Evolutionary conservation across 257 asterid species (phyloP), one percentile per base, ranked within the genome.

Genomic region (Lithospermum erythrorhizon): DNA sequence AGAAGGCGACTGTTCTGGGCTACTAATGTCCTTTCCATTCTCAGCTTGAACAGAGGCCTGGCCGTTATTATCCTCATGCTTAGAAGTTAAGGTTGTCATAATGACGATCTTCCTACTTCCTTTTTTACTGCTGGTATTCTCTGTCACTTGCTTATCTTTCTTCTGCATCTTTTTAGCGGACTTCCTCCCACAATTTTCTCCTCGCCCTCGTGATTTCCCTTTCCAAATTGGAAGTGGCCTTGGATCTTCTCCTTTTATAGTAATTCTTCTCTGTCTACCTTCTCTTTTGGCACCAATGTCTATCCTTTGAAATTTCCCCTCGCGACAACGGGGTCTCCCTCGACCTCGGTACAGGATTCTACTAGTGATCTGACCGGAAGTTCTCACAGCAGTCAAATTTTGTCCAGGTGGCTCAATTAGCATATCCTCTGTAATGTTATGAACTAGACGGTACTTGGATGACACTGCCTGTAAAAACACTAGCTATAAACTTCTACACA

Each of bases 1-100:
- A 14, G 58, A 74, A 21, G 75, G 85, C 1, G 86, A 83, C 57
- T 72, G 72, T 59, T 59, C 89, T 6, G 95, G 79, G 66, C 88
- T 77, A 76, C 84, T 76, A 35, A 22, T 66, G 29, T 71, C 77
- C 55, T 65, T 82, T 21, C 68, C 80, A 55, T 51, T 82, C 68
- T 62, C 79, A 21, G 21, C 70, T 61, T 67, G 75, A 20, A 68
- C 55, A 14, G 74, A 79, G 6, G 70, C 61, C 25, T 29, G 74
- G 35, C 72, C 66, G 15, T 59, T 61, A 82, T 82, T 73, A 17
- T 75, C 75, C 23, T 62, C 82, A 16, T 68, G 73, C 59, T 48
- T 37, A 27, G 54, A 51, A 62, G 21, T 62, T 1, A 75, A 73
- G 32, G 72, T 57, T 48, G 75, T 67, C 15, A 78, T 73, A 13